Conservation (phyloP, 2,329 filamentous ascomycete genomes). For the Pseudogymnoascus sp. region DNA sequence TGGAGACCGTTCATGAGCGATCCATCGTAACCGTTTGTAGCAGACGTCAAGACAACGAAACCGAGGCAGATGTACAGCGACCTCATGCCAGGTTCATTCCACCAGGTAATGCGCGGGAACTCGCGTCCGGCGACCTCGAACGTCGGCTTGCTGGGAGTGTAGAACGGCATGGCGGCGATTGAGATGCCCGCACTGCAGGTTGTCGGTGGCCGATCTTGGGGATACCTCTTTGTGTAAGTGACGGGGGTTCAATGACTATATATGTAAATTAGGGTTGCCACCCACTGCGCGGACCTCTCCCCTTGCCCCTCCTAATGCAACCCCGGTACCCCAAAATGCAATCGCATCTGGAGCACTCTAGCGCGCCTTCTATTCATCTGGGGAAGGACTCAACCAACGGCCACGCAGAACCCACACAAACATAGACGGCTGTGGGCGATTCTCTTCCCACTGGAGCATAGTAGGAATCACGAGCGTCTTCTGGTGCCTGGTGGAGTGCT, state of each 20-base stretch:
- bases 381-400: background rate
- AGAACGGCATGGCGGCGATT: constrained; percentile 14
- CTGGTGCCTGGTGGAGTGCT: background rate
- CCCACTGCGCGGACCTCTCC: background rate
- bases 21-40: constrained; percentile 47
- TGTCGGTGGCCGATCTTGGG: background rate
- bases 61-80: constrained; percentile 43
- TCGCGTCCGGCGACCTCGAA: constrained; percentile 25
- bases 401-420: background rate
- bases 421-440: background rate
- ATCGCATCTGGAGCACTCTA: background rate
- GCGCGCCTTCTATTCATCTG: background rate
- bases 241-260: background rate
- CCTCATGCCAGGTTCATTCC: constrained; percentile 44
- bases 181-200: background rate
- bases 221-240: background rate
- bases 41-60: constrained; percentile 33
- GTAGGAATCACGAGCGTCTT: background rate
- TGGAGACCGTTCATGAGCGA: constrained; percentile 30
- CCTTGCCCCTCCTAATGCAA: background rate
- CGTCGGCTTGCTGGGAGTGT: constrained; percentile 18
- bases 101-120: constrained; percentile 38
- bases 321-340: background rate
- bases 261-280: background rate
- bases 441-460: background rate